Conservation (phyloP, 768 basidiomycete species). For the Myochromella boudieri region DNA sequence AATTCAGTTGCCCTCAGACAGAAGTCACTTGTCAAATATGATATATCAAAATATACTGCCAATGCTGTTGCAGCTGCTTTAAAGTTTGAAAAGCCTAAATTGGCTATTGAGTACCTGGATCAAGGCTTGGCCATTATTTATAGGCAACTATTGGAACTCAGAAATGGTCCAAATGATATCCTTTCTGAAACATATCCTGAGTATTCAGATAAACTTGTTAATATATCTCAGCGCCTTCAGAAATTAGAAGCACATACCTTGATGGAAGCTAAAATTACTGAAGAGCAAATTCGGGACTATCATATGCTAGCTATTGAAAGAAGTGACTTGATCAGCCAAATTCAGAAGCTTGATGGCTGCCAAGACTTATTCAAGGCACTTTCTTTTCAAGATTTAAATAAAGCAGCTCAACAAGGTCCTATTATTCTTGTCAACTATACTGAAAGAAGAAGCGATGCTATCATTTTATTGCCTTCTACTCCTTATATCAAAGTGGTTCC, state of each 20-base stretch:
- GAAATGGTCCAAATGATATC: not conserved
- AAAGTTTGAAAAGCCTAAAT: constrained; percentile 4
- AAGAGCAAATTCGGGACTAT: not conserved
- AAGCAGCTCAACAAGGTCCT: constrained; percentile 15
- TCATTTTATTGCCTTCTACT: constrained; percentile 11
- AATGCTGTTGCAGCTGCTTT: constrained; percentile 11
- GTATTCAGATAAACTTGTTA: constrained; percentile 1
- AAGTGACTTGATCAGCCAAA: not conserved
- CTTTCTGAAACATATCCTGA: constrained; percentile 1
- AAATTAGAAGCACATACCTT: not conserved
- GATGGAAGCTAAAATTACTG: not conserved
- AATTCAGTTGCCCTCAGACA: constrained; percentile 3
- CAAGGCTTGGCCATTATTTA: constrained; percentile 10
- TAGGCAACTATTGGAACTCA: constrained; percentile 6
- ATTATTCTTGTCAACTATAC: constrained; percentile 17
- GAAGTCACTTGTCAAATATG: constrained; percentile 1
- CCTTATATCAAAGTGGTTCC: constrained; percentile 6
- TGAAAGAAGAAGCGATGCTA: constrained; percentile 12
- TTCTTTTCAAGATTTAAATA: not conserved
- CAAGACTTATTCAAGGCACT: not conserved
- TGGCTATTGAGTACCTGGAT: constrained; percentile 15
- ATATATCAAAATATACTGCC: not conserved
- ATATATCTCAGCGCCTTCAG: constrained; percentile 5
- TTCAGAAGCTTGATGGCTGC: not conserved
- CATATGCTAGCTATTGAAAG: not conserved